phyloP scores from a whole-genome alignment of 2,329 filamentous ascomycete genomes.

The Stemphylium beticola region DNA sequence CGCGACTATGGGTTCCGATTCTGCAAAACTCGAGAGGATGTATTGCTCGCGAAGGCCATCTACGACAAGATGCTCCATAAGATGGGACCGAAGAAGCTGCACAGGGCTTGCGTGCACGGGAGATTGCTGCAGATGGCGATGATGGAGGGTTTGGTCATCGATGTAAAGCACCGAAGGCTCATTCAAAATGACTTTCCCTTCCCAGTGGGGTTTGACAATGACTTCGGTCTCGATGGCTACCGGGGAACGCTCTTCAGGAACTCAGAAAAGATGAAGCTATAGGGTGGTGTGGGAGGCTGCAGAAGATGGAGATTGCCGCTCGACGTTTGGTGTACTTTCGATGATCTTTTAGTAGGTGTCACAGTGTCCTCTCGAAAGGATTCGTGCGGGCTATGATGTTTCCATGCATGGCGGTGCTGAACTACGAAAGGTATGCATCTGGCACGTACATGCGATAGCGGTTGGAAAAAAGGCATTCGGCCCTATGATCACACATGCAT shows the following conservation, averaged over 20 bases:
- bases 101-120: slow-evolving; percentile 14
- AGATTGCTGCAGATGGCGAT: slow-evolving; percentile 10
- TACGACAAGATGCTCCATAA: slow-evolving; percentile 17
- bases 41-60: slow-evolving; percentile 18
- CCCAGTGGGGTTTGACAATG: slow-evolving; percentile 13
- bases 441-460: too few species aligned
- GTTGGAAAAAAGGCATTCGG: too few species aligned
- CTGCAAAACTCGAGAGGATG: slow-evolving; percentile 24
- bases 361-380: too few species aligned
- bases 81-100: slow-evolving; percentile 7
- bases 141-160: background rate
- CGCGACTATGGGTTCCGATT: slow-evolving; percentile 30
- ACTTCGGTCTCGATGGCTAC: background rate
- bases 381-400: too few species aligned
- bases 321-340: background rate
- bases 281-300: background rate
- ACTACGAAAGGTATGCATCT: too few species aligned
- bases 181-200: slow-evolving; percentile 17
- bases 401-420: too few species aligned
- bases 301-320: background rate
- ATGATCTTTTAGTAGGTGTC: background rate
- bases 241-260: slow-evolving; percentile 8
- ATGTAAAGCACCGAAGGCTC: slow-evolving; percentile 3
- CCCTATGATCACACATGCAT: too few species aligned
- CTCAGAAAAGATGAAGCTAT: background rate